These are phyloP conservation scores for Coemansia sp. DNA, from an alignment of 192 early-diverging fungal species.

Conservation along the genomic window DNA sequence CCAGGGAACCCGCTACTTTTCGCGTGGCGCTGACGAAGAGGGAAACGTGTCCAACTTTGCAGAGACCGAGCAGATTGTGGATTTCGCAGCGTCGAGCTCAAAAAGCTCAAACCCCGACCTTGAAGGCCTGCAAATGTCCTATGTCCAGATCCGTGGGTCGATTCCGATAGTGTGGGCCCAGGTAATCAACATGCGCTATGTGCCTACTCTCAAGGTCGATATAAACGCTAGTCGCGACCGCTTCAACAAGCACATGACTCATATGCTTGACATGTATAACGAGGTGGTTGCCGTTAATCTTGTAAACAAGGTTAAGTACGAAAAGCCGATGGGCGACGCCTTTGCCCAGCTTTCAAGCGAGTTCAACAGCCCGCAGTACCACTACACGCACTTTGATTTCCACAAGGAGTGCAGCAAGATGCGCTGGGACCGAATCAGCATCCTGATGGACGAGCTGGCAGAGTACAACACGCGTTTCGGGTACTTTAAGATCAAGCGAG, in stretches of 20 bases:
- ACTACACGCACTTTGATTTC: slow-evolving; percentile 96
- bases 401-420: slow-evolving; percentile 96
- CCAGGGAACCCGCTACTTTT: slow-evolving; percentile 88
- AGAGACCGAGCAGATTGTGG: slow-evolving; percentile 93
- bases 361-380: slow-evolving; percentile 58
- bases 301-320: slow-evolving; percentile 93
- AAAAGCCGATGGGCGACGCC: slow-evolving; percentile 77
- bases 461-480: slow-evolving; percentile 63
- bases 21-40: slow-evolving; percentile 85
- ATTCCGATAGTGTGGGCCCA: slow-evolving; percentile 96
- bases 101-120: slow-evolving; percentile 16
- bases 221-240: slow-evolving; percentile 32
- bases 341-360: slow-evolving; percentile 69
- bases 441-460: slow-evolving; percentile 79
- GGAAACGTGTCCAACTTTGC: slow-evolving; percentile 97
- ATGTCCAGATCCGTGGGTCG: slow-evolving; percentile 93
- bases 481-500: slow-evolving; percentile 43
- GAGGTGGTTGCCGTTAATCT: slow-evolving; percentile 88
- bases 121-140: slow-evolving; percentile 58
- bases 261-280: slow-evolving; percentile 65
- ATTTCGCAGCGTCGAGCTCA: slow-evolving; percentile 54
- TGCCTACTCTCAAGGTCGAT: slow-evolving; percentile 80
- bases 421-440: slow-evolving; percentile 86
- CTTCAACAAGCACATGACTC: slow-evolving; percentile 39
- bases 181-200: slow-evolving; percentile 87